phyloP scores from a whole-genome alignment of 305 asterid genomes.

The Fraxinus sp. region DNA sequence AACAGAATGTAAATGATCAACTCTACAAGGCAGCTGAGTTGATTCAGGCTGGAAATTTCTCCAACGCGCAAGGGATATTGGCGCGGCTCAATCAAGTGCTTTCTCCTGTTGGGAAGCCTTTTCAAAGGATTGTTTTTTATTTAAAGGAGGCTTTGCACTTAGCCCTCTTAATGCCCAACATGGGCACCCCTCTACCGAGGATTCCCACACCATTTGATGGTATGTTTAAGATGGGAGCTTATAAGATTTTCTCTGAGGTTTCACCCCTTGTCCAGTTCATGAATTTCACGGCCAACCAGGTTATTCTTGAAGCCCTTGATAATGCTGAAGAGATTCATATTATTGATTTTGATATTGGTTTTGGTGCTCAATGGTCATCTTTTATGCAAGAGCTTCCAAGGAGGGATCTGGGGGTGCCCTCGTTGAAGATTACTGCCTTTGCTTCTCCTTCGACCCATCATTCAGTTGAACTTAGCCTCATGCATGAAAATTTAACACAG shows the following conservation, averaged over 20 bases:
- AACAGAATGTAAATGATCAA: conserved; percentile 40
- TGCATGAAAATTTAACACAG: conserved; percentile 43
- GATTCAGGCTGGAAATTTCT: conserved; percentile 45
- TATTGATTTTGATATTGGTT: conserved; percentile 56
- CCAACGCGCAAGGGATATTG: conserved; percentile 94
- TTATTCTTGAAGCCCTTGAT: conserved; percentile 49
- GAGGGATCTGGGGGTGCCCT: conserved; percentile 29
- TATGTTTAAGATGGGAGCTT: conserved; percentile 55
- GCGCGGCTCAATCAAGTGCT: conserved; percentile 99
- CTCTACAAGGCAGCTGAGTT: conserved; percentile 51
- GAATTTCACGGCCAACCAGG: conserved; percentile 57
- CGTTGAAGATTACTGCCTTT: conserved; percentile 55
- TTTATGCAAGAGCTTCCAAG: conserved; percentile 56
- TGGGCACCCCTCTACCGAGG: conserved; percentile 23
- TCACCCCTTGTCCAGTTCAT: conserved; percentile 49
- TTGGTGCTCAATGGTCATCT: conserved; percentile 68
- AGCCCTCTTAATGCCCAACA: conserved; percentile 31
- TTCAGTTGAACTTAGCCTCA: conserved; percentile 43
- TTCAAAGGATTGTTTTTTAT: conserved; percentile 45
- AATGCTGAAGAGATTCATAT: conserved; percentile 39
- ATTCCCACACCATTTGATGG: conserved; percentile 42
- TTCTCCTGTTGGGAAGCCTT: conserved; percentile 48
- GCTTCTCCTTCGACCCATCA: conserved; percentile 55
- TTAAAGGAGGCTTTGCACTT: conserved; percentile 50
- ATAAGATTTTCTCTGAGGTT: conserved; percentile 43